Percentiles rank a stretch among this genome's conserved stretches.
These are phyloP conservation scores for Ilyonectria destructans DNA, from an alignment of 2,329 filamentous ascomycete genomes.

Conservation along the genomic window DNA sequence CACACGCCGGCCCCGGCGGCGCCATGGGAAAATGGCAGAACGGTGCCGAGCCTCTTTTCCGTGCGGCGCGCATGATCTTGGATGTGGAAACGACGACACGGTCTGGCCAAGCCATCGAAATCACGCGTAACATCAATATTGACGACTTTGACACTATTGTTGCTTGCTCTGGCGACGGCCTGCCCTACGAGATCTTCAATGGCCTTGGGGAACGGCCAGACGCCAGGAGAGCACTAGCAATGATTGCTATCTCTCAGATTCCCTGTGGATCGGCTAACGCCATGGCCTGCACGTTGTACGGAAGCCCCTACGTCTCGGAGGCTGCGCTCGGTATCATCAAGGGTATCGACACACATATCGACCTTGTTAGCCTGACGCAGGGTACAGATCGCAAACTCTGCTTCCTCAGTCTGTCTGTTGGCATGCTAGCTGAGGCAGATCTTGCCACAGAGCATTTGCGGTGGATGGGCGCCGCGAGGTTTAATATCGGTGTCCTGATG, in stretches of 20 bases:
- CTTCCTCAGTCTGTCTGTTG: conserved; percentile 91
- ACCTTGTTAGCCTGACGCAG: conserved; percentile 91
- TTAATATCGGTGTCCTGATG: conserved; percentile 86
- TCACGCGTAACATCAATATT: conserved; percentile 83
- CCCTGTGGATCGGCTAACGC: conserved; percentile 96
- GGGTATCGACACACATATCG: conserved; percentile 84
- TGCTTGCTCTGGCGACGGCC: conserved; percentile 92
- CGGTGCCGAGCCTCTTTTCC: conserved; percentile 86
- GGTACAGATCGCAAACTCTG: conserved; percentile 82
- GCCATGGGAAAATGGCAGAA: conserved; percentile 82
- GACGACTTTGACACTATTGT: conserved; percentile 88
- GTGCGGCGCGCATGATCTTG: conserved; percentile 83
- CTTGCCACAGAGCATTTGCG: conserved; percentile 91
- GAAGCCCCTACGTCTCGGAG: conserved; percentile 81
- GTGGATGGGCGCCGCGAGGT: conserved; percentile 92
- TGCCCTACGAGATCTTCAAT: conserved; percentile 96
- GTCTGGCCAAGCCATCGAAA: conserved; percentile 83
- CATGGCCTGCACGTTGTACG: conserved; percentile 91
- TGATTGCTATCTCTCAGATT: conserved; percentile 87
- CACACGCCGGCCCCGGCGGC: conserved; percentile 86
- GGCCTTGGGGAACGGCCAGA: conserved; percentile 85
- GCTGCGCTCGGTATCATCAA: conserved; percentile 91
- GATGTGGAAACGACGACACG: conserved; percentile 82
- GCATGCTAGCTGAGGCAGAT: conserved; percentile 92
- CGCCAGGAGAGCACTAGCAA: conserved; percentile 80